Conservation (phyloP, 139 green algal genomes). For the Chlamydomonas schloesseri region DNA sequence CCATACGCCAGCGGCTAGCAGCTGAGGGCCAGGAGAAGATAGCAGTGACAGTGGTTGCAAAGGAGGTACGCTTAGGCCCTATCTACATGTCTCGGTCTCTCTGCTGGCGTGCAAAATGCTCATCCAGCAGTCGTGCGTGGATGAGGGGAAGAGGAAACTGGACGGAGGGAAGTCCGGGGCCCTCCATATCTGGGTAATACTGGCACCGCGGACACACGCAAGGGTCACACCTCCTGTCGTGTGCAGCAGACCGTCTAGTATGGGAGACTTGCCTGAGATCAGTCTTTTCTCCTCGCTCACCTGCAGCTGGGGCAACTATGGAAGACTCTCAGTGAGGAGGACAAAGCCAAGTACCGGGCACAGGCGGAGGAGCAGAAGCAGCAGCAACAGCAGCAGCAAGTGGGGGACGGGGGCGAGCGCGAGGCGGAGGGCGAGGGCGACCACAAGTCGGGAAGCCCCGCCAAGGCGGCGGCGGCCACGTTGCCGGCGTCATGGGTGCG, state of each 20-base stretch:
- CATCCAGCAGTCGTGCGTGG: no score
- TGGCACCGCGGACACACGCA: neutral
- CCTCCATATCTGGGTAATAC: no score
- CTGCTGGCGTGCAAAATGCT: no score
- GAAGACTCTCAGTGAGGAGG: conserved; percentile 69
- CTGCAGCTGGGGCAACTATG: conserved; percentile 66
- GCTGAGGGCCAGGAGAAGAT: conserved; percentile 12
- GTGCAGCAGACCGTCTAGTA: no score
- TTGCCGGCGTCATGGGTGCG: conserved; percentile 24
- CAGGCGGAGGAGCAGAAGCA: conserved; percentile 11
- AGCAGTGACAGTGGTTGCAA: conserved; percentile 42
- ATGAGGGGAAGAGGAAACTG: no score
- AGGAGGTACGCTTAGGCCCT: conserved; percentile 19
- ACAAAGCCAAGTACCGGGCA: conserved; percentile 66
- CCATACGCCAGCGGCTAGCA: neutral
- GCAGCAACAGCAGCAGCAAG: conserved; percentile 1
- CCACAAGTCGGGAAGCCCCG: no score
- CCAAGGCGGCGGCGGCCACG: neutral
- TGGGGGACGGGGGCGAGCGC: neutral
- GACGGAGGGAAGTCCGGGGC: no score
- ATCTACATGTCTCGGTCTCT: neutral
- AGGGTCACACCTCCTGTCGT: no score
- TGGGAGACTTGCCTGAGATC: no score
- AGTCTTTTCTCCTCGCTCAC: neutral
- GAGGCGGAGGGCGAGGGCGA: neutral